Base-by-base conservation (phyloP, 352 stramenopile genomes). In the Thalassiosira exigua region DNA sequence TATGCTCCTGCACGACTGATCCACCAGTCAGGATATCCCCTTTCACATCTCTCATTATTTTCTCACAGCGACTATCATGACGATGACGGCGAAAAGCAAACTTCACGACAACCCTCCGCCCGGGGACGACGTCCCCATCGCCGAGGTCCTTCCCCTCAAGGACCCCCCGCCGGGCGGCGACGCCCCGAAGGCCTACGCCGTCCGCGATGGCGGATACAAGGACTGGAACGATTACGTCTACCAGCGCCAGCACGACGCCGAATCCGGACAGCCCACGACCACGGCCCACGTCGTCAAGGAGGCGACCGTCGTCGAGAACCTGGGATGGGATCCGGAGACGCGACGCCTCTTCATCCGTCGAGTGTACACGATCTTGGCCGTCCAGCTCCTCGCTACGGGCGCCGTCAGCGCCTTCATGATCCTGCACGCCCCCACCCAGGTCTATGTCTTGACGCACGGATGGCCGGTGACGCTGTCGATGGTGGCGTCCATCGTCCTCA, bases 291-390 rank as follows among this genome's bases (percentile, higher is more conserved):
- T 52, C 17, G n/a, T 82, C 4, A 60, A 54, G 36, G 73, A 82
- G 64, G 73, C 73, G 0, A 82, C 50, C 1, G 73, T 82, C 0
- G 19, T 82, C n/a, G 73, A 82, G 69, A 82, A 82, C 36, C 19
- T 82, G 33, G 73, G 73, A 44, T 82, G 73, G 68, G 75, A 83
- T 62, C 39, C 36, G 22, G 75, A 83, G 53, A 84, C 76, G 9
- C 60, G 83, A 41, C 58, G 75, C 39, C 42, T 79, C 11, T 91
- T 91, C 48, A 86, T 91, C 51, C 72, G 85, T 1, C 85, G 81
- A 57, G 85, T 91, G 2, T 91, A 90, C 42, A 68, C 76, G 0
- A 91, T 91, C 53, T 68, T 91, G 7, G 58, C 69, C 1, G 46
- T 86, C 1, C 85, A 91, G 51, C 56, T 91, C 0, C 14, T 77